phyloP scores from a whole-genome alignment of 148 eudicot genomes.

The Limonium bicolor region DNA sequence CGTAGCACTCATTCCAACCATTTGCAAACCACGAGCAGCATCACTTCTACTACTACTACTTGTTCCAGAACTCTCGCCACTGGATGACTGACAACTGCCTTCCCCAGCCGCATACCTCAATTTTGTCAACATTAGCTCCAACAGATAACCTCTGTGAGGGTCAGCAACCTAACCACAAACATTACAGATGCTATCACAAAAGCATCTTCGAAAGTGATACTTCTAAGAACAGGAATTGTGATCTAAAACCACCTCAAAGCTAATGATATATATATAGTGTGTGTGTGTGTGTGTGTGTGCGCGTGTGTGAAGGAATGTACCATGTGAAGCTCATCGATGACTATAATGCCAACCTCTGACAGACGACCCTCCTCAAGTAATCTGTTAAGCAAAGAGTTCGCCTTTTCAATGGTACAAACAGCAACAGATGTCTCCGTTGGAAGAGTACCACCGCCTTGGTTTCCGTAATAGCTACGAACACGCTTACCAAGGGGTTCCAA shows the following conservation, averaged over 20 bases:
- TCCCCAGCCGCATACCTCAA: constrained; percentile 98
- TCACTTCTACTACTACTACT: constrained; percentile 84
- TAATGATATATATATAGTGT: too few species aligned
- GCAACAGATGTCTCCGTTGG: constrained; percentile 95
- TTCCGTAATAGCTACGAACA: constrained; percentile 95
- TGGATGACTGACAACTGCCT: constrained; percentile 62
- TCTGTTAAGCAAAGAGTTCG: constrained; percentile 85
- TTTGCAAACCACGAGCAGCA: constrained; percentile 72
- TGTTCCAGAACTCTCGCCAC: constrained; percentile 80
- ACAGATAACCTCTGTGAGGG: constrained; percentile 90
- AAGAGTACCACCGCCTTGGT: constrained; percentile 91
- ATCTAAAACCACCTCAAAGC: too few species aligned
- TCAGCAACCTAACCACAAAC: constrained; percentile 74
- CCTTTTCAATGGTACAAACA: constrained; percentile 98
- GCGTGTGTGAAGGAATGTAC: constrained; percentile 36
- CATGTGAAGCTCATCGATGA: constrained; percentile 99
- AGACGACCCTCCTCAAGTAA: constrained; percentile 91
- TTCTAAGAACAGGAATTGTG: too few species aligned
- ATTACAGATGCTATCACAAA: constrained; percentile 10
- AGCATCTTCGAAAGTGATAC: constrained; percentile 1
- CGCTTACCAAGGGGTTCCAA: constrained; percentile 86
- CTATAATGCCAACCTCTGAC: constrained; percentile 94
- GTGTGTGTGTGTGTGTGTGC: too few species aligned
- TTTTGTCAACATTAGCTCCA: constrained; percentile 95
- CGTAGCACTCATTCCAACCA: constrained; percentile 99